Conservation (phyloP, 2,329 filamentous ascomycete species). For the Claviceps pazoutovae region DNA sequence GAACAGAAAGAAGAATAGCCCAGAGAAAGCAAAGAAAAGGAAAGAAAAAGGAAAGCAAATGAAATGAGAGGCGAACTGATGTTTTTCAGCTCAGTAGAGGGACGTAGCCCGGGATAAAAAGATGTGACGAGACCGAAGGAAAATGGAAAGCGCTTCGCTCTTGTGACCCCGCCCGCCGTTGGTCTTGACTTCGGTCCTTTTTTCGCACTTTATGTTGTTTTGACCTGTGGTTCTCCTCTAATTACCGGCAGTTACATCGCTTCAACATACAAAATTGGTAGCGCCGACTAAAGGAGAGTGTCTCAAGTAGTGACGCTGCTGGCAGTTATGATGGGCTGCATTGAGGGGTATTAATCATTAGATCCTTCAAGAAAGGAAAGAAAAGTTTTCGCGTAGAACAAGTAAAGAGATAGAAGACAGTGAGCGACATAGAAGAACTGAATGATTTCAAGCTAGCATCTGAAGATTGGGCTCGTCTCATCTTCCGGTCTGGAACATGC, state of each 20-base stretch:
- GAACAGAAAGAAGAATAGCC: no score
- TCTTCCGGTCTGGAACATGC: neutral
- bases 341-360: neutral
- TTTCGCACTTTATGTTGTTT: neutral
- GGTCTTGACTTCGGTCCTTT: neutral
- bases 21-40: neutral
- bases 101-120: neutral
- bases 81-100: neutral
- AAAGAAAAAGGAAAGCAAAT: neutral
- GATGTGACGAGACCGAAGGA: neutral
- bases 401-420: neutral
- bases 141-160: neutral
- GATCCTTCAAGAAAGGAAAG: neutral
- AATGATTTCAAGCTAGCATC: neutral
- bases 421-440: neutral
- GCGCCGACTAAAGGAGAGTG: neutral
- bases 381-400: neutral
- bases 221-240: neutral
- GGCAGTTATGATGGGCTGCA: neutral
- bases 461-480: neutral
- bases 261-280: neutral
- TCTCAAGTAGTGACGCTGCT: neutral
- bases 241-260: neutral
- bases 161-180: neutral
- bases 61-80: neutral